Conservation (phyloP, 164 flowering plant genomes). For the Vitis rotundifolia region DNA sequence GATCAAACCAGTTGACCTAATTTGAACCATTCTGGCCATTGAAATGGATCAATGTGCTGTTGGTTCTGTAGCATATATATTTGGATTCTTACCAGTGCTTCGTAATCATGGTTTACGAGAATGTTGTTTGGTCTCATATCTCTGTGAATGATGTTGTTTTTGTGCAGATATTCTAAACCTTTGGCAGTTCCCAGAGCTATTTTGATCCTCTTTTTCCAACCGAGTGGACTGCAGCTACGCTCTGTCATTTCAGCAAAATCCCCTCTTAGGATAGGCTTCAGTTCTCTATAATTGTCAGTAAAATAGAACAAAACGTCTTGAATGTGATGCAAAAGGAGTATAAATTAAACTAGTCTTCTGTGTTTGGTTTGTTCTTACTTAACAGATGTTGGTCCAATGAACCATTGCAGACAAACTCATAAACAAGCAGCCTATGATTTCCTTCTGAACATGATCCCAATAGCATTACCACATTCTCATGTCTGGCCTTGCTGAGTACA, state of each 20-base stretch:
- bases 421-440: conserved; percentile 54
- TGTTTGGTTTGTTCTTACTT: conserved; percentile 31
- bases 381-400: conserved; percentile 58
- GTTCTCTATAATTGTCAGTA: neutral
- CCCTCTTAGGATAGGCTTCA: conserved; percentile 1
- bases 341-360: neutral
- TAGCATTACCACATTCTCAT: conserved; percentile 59
- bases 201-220: conserved; percentile 60
- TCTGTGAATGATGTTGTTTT: conserved; percentile 63
- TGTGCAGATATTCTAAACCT: conserved; percentile 60
- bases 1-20: neutral
- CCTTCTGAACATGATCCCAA: conserved; percentile 61
- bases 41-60: neutral
- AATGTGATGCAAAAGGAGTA: neutral
- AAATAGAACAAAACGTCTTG: neutral
- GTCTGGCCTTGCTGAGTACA: conserved; percentile 56
- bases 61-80: neutral
- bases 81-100: conserved; percentile 47
- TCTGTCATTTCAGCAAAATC: conserved; percentile 28
- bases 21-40: neutral
- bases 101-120: conserved; percentile 65
- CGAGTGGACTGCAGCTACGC: conserved; percentile 30
- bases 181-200: conserved; percentile 64
- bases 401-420: conserved; percentile 63
- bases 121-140: conserved; percentile 76